Conservation (phyloP, 176 grass and related monocot species). For the Echinochloa phyllopogon region DNA sequence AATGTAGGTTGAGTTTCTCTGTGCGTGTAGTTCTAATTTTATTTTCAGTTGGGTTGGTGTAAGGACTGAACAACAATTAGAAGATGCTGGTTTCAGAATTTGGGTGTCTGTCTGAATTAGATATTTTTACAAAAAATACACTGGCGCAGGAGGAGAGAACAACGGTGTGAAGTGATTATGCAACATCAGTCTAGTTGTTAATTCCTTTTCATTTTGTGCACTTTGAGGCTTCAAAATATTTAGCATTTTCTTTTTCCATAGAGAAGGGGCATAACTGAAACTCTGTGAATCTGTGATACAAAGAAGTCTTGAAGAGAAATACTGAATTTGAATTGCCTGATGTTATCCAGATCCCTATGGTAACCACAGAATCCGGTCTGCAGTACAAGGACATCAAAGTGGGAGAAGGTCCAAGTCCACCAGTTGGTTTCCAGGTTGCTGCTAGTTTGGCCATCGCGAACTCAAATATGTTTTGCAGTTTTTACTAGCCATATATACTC, state of each 20-base stretch:
- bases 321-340: background rate
- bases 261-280: too few species aligned
- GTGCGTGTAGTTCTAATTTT: background rate
- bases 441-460: background rate
- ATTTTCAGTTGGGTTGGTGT: background rate
- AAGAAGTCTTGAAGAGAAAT: background rate
- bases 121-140: background rate
- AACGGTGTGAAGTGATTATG: too few species aligned
- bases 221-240: background rate
- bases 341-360: constrained; percentile 67
- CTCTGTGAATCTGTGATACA: too few species aligned
- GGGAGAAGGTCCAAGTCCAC: constrained; percentile 78
- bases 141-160: background rate
- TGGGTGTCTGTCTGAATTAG: background rate
- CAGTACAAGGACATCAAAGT: constrained; percentile 95
- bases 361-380: constrained; percentile 85
- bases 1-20: constrained; percentile 71
- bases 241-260: background rate
- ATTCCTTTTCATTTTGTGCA: background rate
- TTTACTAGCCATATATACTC: background rate
- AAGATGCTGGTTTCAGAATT: background rate
- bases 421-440: constrained; percentile 84
- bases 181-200: background rate
- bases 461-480: background rate
- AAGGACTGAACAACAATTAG: background rate